phyloP scores from a whole-genome alignment of 2,329 filamentous ascomycete species.

The Clarireedia sp. region DNA sequence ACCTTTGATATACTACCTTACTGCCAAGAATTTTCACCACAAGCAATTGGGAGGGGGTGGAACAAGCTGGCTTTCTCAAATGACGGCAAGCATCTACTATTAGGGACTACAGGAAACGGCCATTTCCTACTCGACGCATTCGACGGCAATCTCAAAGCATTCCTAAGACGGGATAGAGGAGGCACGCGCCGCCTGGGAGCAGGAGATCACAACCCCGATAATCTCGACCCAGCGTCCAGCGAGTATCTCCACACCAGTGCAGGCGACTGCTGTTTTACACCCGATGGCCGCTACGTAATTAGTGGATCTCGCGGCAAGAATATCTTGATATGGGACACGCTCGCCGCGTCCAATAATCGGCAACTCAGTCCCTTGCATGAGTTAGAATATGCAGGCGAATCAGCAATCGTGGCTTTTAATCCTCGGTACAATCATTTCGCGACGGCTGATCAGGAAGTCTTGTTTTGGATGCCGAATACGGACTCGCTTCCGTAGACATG shows the following conservation, averaged over 20 bases:
- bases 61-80: constrained; percentile 93
- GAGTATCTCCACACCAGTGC: constrained; percentile 43
- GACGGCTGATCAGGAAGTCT: constrained; percentile 75
- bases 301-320: constrained; percentile 66
- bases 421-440: constrained; percentile 88
- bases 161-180: constrained; percentile 52
- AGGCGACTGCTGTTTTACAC: constrained; percentile 80
- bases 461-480: constrained; percentile 71
- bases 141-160: constrained; percentile 69
- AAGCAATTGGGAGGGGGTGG: constrained; percentile 59
- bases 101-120: constrained; percentile 75
- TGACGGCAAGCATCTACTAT: constrained; percentile 77
- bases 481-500: constrained; percentile 7
- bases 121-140: constrained; percentile 96
- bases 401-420: constrained; percentile 76
- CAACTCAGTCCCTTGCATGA: constrained; percentile 57
- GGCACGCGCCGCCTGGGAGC: constrained; percentile 44
- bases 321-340: constrained; percentile 78
- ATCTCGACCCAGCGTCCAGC: constrained; percentile 23
- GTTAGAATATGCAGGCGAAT: constrained; percentile 58
- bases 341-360: constrained; percentile 46
- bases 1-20: constrained; percentile 64
- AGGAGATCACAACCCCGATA: constrained; percentile 38
- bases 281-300: constrained; percentile 82
- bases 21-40: constrained; percentile 45